A percentile compares a stretch with the other conserved stretches of the same genome.
Evolutionary conservation across 1,284 basidiomycete species (phyloP).

Genomic region (Paramarasmius palmivorus): DNA sequence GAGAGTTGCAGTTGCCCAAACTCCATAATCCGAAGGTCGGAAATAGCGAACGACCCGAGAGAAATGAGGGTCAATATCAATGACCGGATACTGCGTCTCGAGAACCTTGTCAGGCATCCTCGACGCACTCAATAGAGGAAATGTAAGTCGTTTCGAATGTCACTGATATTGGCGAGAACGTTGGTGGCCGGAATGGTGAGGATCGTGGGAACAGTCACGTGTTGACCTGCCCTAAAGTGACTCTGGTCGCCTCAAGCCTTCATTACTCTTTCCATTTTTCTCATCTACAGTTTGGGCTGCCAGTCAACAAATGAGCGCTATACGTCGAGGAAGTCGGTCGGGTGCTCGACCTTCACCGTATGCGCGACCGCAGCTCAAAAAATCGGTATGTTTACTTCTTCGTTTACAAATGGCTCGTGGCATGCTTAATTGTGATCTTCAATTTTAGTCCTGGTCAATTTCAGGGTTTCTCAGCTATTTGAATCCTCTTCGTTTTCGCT

Average conservation of each 20-base stretch:
- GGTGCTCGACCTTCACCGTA: conserved; percentile 42
- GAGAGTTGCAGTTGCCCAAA: conserved; percentile 82
- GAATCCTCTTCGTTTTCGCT: conserved; percentile 41
- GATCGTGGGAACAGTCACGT: background rate
- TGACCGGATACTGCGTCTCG: conserved; percentile 77
- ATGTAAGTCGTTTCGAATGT: background rate
- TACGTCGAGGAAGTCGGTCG: conserved; percentile 43
- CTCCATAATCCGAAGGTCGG: conserved; percentile 84
- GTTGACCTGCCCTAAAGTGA: background rate
- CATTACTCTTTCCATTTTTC: background rate
- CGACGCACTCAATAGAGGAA: background rate
- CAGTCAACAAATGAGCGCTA: conserved; percentile 44
- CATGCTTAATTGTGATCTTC: conserved; percentile 13
- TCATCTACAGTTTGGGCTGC: background rate
- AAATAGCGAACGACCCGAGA: conserved; percentile 89
- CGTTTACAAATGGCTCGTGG: conserved; percentile 5
- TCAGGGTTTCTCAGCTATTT: conserved; percentile 45
- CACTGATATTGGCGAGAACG: background rate
- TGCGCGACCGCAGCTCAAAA: conserved; percentile 35
- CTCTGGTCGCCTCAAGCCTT: conserved; percentile 9
- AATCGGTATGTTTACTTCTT: conserved; percentile 38
- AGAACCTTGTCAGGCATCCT: conserved; percentile 74
- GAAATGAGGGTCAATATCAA: conserved; percentile 93
- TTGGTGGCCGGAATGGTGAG: background rate
- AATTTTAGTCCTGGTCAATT: conserved; percentile 51